Conservation (phyloP, 257 asterid species). For the Nicotiana paniculata region DNA sequence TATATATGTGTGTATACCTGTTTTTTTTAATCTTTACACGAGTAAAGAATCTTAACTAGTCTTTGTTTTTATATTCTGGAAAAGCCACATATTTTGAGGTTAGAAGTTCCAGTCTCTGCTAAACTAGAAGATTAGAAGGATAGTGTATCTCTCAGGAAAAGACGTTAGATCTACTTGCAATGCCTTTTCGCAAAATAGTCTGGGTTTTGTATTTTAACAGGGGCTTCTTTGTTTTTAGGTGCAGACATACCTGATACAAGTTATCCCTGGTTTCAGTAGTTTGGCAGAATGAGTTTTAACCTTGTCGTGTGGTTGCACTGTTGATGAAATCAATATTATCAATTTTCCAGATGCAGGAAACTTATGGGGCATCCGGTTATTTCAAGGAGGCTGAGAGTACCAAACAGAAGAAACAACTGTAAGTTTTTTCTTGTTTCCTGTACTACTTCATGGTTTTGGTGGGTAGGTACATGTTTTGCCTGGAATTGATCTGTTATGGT, state of each 20-base stretch:
- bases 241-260: neutral
- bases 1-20: neutral
- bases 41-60: neutral
- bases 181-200: neutral
- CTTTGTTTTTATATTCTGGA: neutral
- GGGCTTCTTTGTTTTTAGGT: neutral
- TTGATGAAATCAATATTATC: too few species aligned
- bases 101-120: neutral
- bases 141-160: neutral
- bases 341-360: slow-evolving; percentile 66
- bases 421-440: slow-evolving; percentile 16
- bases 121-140: neutral
- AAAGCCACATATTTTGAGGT: neutral
- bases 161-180: neutral
- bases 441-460: neutral
- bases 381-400: slow-evolving; percentile 41
- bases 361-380: slow-evolving; percentile 88
- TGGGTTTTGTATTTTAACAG: neutral
- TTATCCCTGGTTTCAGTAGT: neutral
- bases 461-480: neutral
- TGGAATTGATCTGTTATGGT: neutral
- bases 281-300: neutral
- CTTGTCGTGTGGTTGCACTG: neutral
- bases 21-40: neutral
- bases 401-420: slow-evolving; percentile 41